Evolutionary conservation across 768 basidiomycete species (phyloP).

Genomic region (Hygrophorus russula): DNA sequence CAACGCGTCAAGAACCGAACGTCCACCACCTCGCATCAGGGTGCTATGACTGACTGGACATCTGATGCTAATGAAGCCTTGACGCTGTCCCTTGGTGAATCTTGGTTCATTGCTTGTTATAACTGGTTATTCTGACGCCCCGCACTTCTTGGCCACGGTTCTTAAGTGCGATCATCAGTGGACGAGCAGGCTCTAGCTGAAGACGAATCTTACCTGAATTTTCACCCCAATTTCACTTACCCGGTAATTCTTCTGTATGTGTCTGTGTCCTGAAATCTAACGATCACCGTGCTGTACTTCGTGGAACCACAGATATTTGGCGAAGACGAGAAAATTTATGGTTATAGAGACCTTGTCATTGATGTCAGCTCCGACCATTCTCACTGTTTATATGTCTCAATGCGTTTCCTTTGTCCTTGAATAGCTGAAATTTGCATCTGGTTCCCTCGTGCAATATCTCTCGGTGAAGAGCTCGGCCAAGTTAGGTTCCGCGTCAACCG

Average conservation of each 20-base stretch:
- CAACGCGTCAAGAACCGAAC: slow-evolving; percentile 4
- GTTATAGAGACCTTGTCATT: slow-evolving; percentile 75
- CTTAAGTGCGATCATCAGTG: slow-evolving; percentile 57
- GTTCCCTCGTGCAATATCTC: slow-evolving; percentile 72
- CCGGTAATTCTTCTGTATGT: slow-evolving; percentile 40
- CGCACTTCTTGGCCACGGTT: background rate
- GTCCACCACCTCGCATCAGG: background rate
- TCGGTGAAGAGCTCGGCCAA: slow-evolving; percentile 56
- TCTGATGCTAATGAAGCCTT: slow-evolving; percentile 71
- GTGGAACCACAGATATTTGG: slow-evolving; percentile 64
- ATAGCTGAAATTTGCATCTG: slow-evolving; percentile 81
- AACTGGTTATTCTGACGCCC: background rate
- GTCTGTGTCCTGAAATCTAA: background rate
- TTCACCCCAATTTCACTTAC: slow-evolving; percentile 89
- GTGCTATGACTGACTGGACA: slow-evolving; percentile 57
- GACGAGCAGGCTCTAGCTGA: slow-evolving; percentile 49
- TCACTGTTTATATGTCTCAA: background rate
- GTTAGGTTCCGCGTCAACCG: slow-evolving; percentile 51
- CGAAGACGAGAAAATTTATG: slow-evolving; percentile 93
- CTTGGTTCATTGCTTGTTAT: background rate
- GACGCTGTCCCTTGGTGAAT: slow-evolving; percentile 57
- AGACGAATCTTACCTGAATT: slow-evolving; percentile 51
- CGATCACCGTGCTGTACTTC: background rate
- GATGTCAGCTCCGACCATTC: slow-evolving; percentile 45
- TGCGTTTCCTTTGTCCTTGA: background rate